Evolutionary conservation across 768 basidiomycete species (phyloP), one percentile per base, ranked within the genome.

Genomic region (Mycena belliarum): DNA sequence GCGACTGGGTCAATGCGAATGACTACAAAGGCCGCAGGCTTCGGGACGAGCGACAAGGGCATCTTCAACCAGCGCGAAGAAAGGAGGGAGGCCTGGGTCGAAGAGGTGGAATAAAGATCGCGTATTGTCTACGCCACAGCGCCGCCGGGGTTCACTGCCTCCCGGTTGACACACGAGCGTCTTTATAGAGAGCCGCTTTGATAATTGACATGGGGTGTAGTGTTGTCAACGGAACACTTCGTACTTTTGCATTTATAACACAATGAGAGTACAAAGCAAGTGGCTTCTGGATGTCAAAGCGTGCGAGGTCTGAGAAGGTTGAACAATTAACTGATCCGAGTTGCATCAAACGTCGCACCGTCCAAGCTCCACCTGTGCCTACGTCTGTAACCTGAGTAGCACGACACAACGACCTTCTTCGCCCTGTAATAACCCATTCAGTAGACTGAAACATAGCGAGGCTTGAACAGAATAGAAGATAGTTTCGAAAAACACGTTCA

Each of bases 1-100:
- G 58, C 58, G 15, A 59, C 58, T 23, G 58, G 52, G 46, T 59
- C 42, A 26, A 59, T 50, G 52, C 33, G 21, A 37, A 59, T 12
- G 42, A 54, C 33, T 15, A 59, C 47, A 33, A 54, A 59, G 1
- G 52, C 41, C 6, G 47, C 47, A 21, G 47, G 58, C 15, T 47
- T 47, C 7, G 58, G 52, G 20, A 43, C 26, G 41, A 59, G 52
- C 11, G 52, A 54, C n/a, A 53, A 35, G 37, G 52, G 41, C 58
- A 59, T 59, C 21, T 25, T 52, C 50, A 25, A n/a, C 24, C 25
- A 49, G 37, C n/a, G n/a, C n/a, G n/a, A n/a, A n/a, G n/a, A n/a
- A 26, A 14, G 18, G 35, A 23, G n/a, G 11, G 16, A 29, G 44
- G 4, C 18, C 20, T 14, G 33, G 16, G 6, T n/a, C 37, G 37